Conservation (phyloP, 441 rosid genomes). For the Adansonia gregorii region DNA sequence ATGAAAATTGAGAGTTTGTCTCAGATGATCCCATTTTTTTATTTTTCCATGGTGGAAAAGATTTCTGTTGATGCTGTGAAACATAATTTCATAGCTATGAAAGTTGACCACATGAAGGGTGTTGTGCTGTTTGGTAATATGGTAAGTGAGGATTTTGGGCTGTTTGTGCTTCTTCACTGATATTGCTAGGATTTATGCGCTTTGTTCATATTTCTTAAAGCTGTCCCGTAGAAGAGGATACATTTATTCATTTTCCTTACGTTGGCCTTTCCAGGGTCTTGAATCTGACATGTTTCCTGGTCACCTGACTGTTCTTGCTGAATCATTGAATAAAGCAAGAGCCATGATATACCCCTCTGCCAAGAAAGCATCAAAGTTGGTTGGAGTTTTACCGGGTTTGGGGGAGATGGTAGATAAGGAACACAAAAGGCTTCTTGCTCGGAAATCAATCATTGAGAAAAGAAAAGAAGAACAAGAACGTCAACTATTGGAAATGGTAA, state of each 20-base stretch:
- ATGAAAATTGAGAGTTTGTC: constrained; percentile 80
- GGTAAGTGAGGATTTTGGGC: constrained; percentile 48
- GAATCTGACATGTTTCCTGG: constrained; percentile 85
- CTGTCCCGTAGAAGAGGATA: background rate
- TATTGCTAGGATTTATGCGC: background rate
- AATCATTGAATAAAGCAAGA: constrained; percentile 77
- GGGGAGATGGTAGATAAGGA: constrained; percentile 89
- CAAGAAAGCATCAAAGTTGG: constrained; percentile 72
- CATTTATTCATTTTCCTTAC: background rate
- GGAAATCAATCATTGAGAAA: constrained; percentile 94
- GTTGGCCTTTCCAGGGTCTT: constrained; percentile 56
- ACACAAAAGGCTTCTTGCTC: constrained; percentile 92
- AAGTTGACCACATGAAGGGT: constrained; percentile 87
- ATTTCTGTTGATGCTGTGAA: constrained; percentile 93
- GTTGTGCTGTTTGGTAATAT: constrained; percentile 61
- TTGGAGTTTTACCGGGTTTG: constrained; percentile 71
- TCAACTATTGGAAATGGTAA: constrained; percentile 91
- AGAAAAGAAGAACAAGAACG: constrained; percentile 98
- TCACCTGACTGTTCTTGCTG: constrained; percentile 72
- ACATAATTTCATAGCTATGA: constrained; percentile 78
- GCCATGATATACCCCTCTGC: constrained; percentile 70
- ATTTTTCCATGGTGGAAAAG: constrained; percentile 82
- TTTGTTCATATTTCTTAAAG: background rate
- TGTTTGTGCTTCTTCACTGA: constrained; percentile 8
- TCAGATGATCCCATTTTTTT: constrained; percentile 83